Evolutionary conservation across 306 rosid species (phyloP), one percentile per base, ranked within the genome.

Genomic region (Prinsepia uniflora): DNA sequence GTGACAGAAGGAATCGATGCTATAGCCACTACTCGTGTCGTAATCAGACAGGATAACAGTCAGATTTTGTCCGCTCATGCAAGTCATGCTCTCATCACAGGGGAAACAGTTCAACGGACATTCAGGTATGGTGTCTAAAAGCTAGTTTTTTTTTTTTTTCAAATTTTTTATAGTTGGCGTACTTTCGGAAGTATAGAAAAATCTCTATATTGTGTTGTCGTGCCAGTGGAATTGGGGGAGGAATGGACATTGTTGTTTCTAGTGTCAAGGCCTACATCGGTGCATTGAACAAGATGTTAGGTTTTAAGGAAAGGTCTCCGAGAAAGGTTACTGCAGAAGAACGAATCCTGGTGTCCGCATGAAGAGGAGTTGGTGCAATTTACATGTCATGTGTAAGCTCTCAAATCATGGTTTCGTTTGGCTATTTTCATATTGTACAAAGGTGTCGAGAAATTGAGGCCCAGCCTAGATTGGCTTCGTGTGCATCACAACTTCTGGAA

Each of bases 1-100:
- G 97, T 91, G 42, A 95, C 99, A 1, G 97, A 91, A 86, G 99
- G 99, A 78, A 95, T 91, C 45, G 99, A 95, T 79, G 96, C 99
- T 72, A 95, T 95, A 79, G 99, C 97, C 49, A 81, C 96, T 54
- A 95, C 99, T 58, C 89, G 96, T 36, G 96, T 95, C 64, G 56
- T 84, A 65, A 95, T 95, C 42, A 87, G 90, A 17, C 88, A 82
- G 54, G 91, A 87, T 15, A 74, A 67, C 10, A 75, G 45, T 52
- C 75, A 44, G 4, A 40, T 77, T 30, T 30, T 3, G 36, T 30
- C 36, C 36, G 4, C 4, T 30, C 2, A 30, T 40, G 42, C 88
- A 44, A 88, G 88, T 46, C 75, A 78, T 60, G 90, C 89, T 67
- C 19, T 56, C 67, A 79, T 56, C 67, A 79, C 90, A 0, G 96